Evolutionary conservation across 306 rosid species (phyloP), one percentile per base, ranked within the genome.

Genomic region (Parietaria judaica): DNA sequence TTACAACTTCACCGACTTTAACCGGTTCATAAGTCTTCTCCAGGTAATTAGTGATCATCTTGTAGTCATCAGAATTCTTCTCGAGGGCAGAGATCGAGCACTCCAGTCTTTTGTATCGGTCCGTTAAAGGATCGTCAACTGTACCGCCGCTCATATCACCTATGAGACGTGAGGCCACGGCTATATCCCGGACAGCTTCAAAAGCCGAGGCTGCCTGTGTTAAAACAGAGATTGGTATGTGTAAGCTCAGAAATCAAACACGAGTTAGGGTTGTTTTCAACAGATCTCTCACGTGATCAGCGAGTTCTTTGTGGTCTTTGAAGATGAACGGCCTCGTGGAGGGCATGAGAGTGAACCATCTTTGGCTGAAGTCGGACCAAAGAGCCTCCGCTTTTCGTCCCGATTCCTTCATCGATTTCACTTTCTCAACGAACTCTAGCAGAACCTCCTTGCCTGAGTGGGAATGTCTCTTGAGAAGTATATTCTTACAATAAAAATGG

Each of bases 321-420:
- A 88, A 88, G 48, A 70, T 80, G 68, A 88, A 84, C 69, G 98
- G 94, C 66, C 94, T 76, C 6, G 95, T 80, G 14, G 95, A 86
- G 57, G 79, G 94, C 88, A 92, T 79, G 5, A 92, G 79, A 61
- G 90, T 80, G 72, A 92, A 86, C 96, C 95, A 92, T 72, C 80
- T 86, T 65, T 92, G 94, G 80, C 98, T 88, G 48, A 81, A 92
- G 60, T 86, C 95, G 2, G 85, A 74, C 98, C 98, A 84, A 41
- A 82, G 69, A 43, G 85, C 96, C 66, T 79, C 95, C 8, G 90
- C 79, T 61, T 77, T 79, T 2, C 74, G 80, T 14, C 94, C 88
- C 0, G 77, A 69, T 53, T 91, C 95, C 41, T 78, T 60, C 79
- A 72, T 66, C 68, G 95, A 71, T 59, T 81, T 86, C 36, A 83